These are phyloP conservation scores for peach (Prunus persica) DNA, from an alignment of 306 rosid species.

Conservation along the genomic window DNA sequence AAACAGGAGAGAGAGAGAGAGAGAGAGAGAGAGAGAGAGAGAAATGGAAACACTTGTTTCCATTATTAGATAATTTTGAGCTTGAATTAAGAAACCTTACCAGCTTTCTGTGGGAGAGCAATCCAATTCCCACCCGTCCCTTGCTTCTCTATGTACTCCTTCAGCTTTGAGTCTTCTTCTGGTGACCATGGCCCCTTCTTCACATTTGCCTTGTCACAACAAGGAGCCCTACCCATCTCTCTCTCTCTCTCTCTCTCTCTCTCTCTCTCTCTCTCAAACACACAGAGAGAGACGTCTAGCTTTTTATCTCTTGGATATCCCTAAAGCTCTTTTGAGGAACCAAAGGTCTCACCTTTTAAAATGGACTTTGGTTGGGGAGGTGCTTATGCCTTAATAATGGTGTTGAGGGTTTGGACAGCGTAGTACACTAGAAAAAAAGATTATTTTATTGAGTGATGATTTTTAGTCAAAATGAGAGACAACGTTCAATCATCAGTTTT, in stretches of 20 bases:
- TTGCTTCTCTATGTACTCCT: slow-evolving; percentile 62
- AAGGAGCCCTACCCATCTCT: slow-evolving; percentile 96
- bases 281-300: not conserved
- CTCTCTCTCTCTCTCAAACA: not conserved
- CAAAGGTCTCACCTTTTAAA: slow-evolving; percentile 43
- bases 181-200: slow-evolving; percentile 99
- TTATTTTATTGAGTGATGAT: slow-evolving; percentile 19
- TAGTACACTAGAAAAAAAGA: slow-evolving; percentile 11
- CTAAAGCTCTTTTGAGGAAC: slow-evolving; percentile 22
- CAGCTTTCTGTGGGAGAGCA: slow-evolving; percentile 93
- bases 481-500: slow-evolving; percentile 18
- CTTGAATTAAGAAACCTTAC: slow-evolving; percentile 31
- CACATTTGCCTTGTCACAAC: slow-evolving; percentile 95
- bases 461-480: slow-evolving; percentile 36
- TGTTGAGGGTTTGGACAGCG: slow-evolving; percentile 25
- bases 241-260: slow-evolving; percentile 13
- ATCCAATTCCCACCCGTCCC: slow-evolving; percentile 99
- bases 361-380: slow-evolving; percentile 24
- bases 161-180: slow-evolving; percentile 86
- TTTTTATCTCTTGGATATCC: slow-evolving; percentile 15
- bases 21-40: not conserved
- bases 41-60: not conserved
- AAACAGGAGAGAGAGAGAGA: not conserved
- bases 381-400: slow-evolving; percentile 24
- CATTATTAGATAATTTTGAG: too few relatives aligned